Base-by-base conservation (phyloP, 805 yeast genomes). In the Starmerella floris region DNA sequence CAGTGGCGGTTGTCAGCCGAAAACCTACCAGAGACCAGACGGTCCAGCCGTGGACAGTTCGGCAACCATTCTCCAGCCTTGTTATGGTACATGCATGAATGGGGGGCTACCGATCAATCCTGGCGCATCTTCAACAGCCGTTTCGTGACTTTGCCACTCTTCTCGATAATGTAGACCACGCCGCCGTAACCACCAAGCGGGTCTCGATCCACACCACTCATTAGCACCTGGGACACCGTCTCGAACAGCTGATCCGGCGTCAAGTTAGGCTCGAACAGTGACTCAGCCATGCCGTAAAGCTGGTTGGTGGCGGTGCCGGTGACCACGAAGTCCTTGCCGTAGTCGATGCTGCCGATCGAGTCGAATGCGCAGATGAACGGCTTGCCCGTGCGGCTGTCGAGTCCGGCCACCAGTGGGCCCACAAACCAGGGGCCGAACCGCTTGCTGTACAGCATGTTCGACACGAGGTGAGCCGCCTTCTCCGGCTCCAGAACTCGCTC, bases 101-200 rank as follows among this genome's bases (percentile, higher is more conserved):
- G n/a, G n/a, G n/a, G n/a, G n/a, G n/a, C n/a, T n/a, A n/a, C n/a
- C n/a, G 38, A 32, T 63, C 72, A 91, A 72, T 91, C 99, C 69
- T 88, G 97, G 64, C 98, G 80, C 44, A 95, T 84, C 68, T 79
- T 87, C 64, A 91, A 74, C 55, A 81, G 76, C 58, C 93, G 76
- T 67, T 79, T 85, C 42, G 77, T 73, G 44, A 91, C 94, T 63
- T 83, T 82, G 60, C 88, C 97, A n/a, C 31, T 28, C 43, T 52
- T 51, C 28, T 52, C 56, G 17, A 91, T 75, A 42, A 91, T 68
- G 63, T 88, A 88, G 21, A 91, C 97, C 16, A 83, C 81, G 8
- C 94, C 95, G 57, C 98, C 98, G 95, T 96, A 91, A 52, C 99
- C 99, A 25, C 94, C 79, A 45, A 91, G 70, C 5, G 96, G 94